Evolutionary conservation across 345 rosid genomes (phyloP).

Genomic region (Kandelia obovata): DNA sequence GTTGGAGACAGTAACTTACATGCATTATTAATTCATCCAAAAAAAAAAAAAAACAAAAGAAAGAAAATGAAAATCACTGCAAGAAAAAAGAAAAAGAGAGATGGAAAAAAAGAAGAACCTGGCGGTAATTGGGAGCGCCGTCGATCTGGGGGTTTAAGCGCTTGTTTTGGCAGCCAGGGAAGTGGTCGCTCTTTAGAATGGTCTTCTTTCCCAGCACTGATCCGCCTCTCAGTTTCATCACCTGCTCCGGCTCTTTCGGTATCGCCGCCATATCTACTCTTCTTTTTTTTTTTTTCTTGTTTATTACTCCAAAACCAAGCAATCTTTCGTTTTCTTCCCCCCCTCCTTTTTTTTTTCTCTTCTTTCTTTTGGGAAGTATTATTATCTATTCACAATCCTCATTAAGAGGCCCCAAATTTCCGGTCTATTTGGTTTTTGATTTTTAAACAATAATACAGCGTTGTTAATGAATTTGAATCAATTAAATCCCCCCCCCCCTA

Average conservation of each 20-base stretch:
- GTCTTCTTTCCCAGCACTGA: conserved; percentile 97
- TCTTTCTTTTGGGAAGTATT: no score
- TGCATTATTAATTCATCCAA: no score
- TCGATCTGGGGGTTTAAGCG: conserved; percentile 88
- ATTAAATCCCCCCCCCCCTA: no score
- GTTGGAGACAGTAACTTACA: no score
- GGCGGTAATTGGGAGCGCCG: conserved; percentile 98
- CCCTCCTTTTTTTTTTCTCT: background rate
- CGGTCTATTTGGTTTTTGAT: no score
- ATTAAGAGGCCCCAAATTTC: no score
- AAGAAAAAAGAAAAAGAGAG: background rate
- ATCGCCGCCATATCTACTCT: conserved; percentile 36
- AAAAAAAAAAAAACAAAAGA: background rate
- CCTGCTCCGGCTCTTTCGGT: conserved; percentile 83
- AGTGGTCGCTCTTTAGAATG: conserved; percentile 94
- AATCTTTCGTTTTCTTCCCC: background rate
- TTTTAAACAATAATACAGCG: no score
- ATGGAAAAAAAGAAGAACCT: conserved; percentile 39
- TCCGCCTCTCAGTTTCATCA: conserved; percentile 89
- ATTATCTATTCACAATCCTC: no score
- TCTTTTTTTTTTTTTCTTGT: background rate
- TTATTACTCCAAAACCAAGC: no score
- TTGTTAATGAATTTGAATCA: no score
- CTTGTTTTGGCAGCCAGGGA: conserved; percentile 99
- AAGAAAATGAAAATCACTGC: background rate